Evolutionary conservation across 2,329 filamentous ascomycete genomes (phyloP), one percentile per base, ranked within the genome.

Genomic region (Pseudogymnoascus sp.): DNA sequence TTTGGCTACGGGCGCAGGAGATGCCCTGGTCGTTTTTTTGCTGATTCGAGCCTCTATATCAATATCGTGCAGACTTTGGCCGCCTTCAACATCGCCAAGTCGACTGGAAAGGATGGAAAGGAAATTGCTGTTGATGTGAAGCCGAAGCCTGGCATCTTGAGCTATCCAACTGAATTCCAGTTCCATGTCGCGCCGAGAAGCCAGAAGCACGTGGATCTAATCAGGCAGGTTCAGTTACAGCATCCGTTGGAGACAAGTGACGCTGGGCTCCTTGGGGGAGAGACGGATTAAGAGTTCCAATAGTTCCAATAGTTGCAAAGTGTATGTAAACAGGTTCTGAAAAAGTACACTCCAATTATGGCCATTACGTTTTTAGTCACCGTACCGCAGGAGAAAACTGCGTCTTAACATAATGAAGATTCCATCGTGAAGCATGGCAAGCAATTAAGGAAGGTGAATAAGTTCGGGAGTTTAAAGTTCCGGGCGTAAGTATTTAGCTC

Each of bases 1-100:
- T 82, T 84, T 69, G 81, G 82, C 5, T 84, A 80, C 70, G 82
- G 82, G 1, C 75, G 81, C 13, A 74, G 82, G 19, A 75, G 80
- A 11, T 84, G 81, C 65, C 76, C 77, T 7, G 82, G 82, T 1
- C 77, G 80, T 65, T 75, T 76, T 38, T 70, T 86, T 15, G 83
- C 82, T 2, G 81, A 77, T 33, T 56, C 50, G n/a, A 33, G 50
- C 29, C 50, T 56, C 73, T 78, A 74, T 69, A 75, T 76, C 15
- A 73, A 75, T 2, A 68, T 78, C 23, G 75, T 73, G 0, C 72
- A 70, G 0, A 72, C 78, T 37, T 65, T 80, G 44, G 73, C 75
- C 29, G 72, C 71, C 0, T 68, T 78, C 64, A 68, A 71, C 4
- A 70, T 77, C 5, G 63, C 70, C 35, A 74, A 71, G 66, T 69